Conservation (phyloP, 2,329 filamentous ascomycete genomes). For the Knoxdaviesia proteae region DNA sequence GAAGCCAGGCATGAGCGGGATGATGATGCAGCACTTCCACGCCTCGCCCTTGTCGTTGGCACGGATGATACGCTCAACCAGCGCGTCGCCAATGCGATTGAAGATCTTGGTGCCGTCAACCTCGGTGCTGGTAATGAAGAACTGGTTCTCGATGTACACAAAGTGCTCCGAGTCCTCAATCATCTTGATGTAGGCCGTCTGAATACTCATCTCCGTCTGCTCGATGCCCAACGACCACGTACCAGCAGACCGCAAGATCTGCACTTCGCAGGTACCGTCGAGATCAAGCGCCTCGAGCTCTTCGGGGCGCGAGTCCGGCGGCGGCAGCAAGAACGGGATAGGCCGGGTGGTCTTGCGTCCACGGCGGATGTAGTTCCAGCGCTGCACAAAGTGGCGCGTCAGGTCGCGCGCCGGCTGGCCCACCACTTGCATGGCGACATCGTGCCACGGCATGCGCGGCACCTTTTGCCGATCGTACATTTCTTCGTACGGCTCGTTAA, state of each 20-base stretch:
- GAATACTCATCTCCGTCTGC: constrained; percentile 80
- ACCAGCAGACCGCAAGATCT: constrained; percentile 77
- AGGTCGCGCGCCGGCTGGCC: constrained; percentile 87
- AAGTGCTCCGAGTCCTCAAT: constrained; percentile 94
- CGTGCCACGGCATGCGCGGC: constrained; percentile 96
- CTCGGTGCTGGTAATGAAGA: constrained; percentile 86
- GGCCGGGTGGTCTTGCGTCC: constrained; percentile 85
- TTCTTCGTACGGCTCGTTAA: constrained; percentile 90
- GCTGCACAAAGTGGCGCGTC: constrained; percentile 87
- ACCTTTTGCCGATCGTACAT: constrained; percentile 89
- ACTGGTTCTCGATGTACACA: constrained; percentile 97
- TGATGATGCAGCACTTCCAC: constrained; percentile 77
- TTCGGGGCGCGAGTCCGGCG: constrained; percentile 71
- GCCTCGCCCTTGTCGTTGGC: constrained; percentile 68
- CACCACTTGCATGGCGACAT: constrained; percentile 93
- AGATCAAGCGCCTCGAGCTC: constrained; percentile 78
- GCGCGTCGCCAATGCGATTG: constrained; percentile 83
- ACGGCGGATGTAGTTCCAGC: constrained; percentile 92
- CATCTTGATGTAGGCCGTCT: constrained; percentile 84
- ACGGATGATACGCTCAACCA: constrained; percentile 77
- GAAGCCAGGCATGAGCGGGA: constrained; percentile 95
- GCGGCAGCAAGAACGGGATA: constrained; percentile 79
- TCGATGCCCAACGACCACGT: constrained; percentile 86
- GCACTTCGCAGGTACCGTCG: constrained; percentile 86
- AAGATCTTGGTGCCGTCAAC: constrained; percentile 72